Conservation (phyloP, 2,329 filamentous ascomycete species). For the Aspergillus niger region DNA sequence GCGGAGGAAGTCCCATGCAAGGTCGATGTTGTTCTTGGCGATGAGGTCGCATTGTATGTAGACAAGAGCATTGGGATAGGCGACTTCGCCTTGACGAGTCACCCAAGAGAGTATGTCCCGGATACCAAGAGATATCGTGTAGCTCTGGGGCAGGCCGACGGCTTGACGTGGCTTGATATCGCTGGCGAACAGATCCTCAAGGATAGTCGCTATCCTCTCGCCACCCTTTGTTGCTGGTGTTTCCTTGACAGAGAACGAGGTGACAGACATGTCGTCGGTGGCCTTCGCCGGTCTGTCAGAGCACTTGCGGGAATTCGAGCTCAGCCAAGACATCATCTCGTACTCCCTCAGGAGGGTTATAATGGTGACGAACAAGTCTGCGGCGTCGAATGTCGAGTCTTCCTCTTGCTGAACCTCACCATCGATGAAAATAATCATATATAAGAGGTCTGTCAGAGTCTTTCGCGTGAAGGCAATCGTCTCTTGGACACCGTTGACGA, state of each 20-base stretch:
- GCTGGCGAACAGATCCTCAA: conserved; percentile 49
- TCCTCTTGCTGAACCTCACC: conserved; percentile 75
- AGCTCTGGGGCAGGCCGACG: conserved; percentile 44
- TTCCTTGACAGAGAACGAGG: conserved; percentile 30
- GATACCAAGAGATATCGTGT: conserved; percentile 46
- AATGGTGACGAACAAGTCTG: conserved; percentile 62
- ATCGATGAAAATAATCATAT: conserved; percentile 84
- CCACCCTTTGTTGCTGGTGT: conserved; percentile 23
- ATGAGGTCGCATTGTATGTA: conserved; percentile 69
- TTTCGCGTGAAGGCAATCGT: conserved; percentile 71
- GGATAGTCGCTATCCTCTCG: conserved; percentile 38
- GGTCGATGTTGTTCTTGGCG: conserved; percentile 66
- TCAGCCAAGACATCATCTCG: conserved; percentile 68
- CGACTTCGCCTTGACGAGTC: conserved; percentile 56
- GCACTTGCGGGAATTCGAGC: conserved; percentile 45
- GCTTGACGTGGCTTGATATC: conserved; percentile 47
- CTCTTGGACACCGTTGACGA: conserved; percentile 78
- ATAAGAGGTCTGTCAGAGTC: conserved; percentile 77
- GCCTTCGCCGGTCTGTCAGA: conserved; percentile 27
- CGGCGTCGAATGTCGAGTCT: conserved; percentile 65
- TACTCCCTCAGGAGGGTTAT: conserved; percentile 71
- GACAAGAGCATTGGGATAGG: conserved; percentile 63
- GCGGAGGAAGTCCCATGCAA: conserved; percentile 67
- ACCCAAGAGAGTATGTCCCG: conserved; percentile 49
- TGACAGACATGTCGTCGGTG: conserved; percentile 26